Conservation (phyloP, 768 basidiomycete species). For the Naematelia encephala region DNA sequence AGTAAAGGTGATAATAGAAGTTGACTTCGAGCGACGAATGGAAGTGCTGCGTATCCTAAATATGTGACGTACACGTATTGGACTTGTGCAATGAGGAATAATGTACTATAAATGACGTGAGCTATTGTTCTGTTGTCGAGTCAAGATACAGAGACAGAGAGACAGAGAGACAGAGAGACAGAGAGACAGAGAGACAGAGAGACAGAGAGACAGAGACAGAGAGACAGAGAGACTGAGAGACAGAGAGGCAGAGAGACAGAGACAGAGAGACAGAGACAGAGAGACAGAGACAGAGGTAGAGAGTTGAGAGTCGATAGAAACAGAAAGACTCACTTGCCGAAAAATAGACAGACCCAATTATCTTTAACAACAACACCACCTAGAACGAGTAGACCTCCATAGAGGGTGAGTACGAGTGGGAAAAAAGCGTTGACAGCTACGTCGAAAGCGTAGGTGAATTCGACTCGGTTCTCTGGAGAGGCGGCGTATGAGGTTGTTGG, state of each 20-base stretch:
- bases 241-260: background rate
- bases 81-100: constrained; percentile 79
- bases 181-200: background rate
- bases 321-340: constrained; percentile 63
- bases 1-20: constrained; percentile 85
- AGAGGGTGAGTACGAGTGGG: constrained; percentile 83
- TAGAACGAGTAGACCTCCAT: constrained; percentile 81
- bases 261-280: background rate
- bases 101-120: constrained; percentile 54
- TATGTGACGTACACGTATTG: constrained; percentile 92
- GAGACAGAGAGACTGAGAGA: constrained; percentile 56
- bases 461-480: constrained; percentile 63
- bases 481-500: constrained; percentile 60
- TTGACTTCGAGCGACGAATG: constrained; percentile 86
- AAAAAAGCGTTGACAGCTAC: constrained; percentile 97
- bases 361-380: constrained; percentile 75
- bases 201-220: constrained; percentile 73
- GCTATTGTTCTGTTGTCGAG: no score
- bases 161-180: constrained; percentile 54
- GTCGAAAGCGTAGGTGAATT: constrained; percentile 95
- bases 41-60: constrained; percentile 72
- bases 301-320: background rate
- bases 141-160: constrained; percentile 74
- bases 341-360: constrained; percentile 90
- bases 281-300: background rate